Conservation (phyloP, 768 basidiomycete genomes). For the Tylopilus felleus region DNA sequence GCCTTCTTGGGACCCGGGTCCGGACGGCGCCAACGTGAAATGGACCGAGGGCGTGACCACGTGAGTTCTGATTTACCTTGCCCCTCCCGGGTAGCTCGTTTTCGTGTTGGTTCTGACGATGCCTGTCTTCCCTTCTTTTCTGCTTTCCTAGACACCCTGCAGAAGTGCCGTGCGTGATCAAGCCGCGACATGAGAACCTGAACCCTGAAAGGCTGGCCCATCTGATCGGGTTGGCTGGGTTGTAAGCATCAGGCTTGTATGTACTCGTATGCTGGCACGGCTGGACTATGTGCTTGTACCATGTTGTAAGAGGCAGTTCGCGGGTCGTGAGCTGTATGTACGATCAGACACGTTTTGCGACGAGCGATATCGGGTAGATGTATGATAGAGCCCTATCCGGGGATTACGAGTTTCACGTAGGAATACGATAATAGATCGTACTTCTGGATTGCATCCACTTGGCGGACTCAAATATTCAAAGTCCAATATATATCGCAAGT, state of each 20-base stretch:
- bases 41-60: conserved; percentile 21
- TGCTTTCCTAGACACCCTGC: conserved; percentile 11
- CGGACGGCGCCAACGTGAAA: conserved; percentile 17
- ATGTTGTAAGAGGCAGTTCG: background rate
- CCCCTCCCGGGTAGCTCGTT: background rate
- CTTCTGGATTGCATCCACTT: too few relatives aligned
- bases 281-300: background rate
- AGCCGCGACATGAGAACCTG: conserved; percentile 3
- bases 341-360: background rate
- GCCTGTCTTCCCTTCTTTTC: background rate
- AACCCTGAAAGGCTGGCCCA: conserved; percentile 12
- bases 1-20: conserved; percentile 18
- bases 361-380: too few relatives aligned
- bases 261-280: background rate
- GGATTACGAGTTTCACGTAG: too few relatives aligned
- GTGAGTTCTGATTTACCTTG: conserved; percentile 18
- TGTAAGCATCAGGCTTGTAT: background rate
- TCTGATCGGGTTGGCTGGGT: conserved; percentile 6
- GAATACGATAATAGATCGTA: too few relatives aligned
- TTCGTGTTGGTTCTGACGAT: background rate
- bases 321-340: background rate
- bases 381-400: too few relatives aligned
- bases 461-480: too few relatives aligned
- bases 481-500: conserved; percentile 7
- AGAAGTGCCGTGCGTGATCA: conserved; percentile 8